phyloP scores from a whole-genome alignment of 176 grass and related monocot genomes.

The Triticum dicoccoides region DNA sequence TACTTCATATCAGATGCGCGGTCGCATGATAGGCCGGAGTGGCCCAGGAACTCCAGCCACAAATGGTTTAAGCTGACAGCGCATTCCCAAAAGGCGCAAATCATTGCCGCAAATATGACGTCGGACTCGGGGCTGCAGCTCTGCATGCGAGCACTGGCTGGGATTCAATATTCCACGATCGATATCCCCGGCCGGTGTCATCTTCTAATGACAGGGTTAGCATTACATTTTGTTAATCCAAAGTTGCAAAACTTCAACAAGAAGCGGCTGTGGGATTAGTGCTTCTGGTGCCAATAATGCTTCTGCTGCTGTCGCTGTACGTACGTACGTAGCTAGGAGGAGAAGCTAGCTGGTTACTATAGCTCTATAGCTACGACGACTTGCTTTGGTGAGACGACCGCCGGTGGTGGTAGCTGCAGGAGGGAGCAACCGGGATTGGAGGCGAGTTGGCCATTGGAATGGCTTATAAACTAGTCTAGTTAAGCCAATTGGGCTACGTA shows the following conservation, averaged over 20 bases:
- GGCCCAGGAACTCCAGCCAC: constrained; percentile 19
- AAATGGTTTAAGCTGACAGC: background rate
- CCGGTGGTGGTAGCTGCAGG: background rate
- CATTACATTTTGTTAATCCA: constrained; percentile 35
- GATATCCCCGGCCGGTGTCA: background rate
- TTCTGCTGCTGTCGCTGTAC: constrained; percentile 1
- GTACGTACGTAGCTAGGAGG: background rate
- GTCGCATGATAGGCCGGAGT: background rate
- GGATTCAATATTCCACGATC: constrained; percentile 20
- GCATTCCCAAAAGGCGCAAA: constrained; percentile 19
- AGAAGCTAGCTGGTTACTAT: too few relatives aligned
- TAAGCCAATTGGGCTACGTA: background rate
- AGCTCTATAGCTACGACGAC: background rate
- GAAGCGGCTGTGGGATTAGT: background rate
- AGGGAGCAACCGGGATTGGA: constrained; percentile 4
- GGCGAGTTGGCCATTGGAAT: background rate
- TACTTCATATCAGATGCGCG: constrained; percentile 1
- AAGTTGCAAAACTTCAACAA: background rate
- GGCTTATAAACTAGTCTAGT: background rate
- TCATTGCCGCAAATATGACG: constrained; percentile 38
- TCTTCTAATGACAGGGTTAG: constrained; percentile 39
- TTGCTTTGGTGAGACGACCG: background rate
- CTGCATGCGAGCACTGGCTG: constrained; percentile 16
- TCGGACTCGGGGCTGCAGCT: background rate
- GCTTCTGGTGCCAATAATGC: background rate